Evolutionary conservation across 2,329 filamentous ascomycete species (phyloP), one percentile per base, ranked within the genome.

Genomic region (Aspergillus pseudoviridinutans): DNA sequence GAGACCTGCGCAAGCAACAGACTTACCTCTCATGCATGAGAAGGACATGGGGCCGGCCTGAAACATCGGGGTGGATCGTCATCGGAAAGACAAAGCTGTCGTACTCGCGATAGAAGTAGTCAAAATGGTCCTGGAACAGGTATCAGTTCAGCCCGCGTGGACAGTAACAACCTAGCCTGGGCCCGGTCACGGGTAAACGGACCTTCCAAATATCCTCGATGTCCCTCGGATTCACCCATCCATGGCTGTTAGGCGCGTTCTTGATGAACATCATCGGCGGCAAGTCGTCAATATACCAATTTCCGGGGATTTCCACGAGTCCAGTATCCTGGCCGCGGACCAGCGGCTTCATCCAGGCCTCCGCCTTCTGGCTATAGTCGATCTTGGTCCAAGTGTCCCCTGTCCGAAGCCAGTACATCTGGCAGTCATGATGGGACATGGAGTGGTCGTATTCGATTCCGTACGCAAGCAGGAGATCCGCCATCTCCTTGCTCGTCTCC

Each of bases 71-170:
- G 70, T 91, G 88, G 38, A 91, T 87, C 0, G 88, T 91, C 72
- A 91, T 88, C 0, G 89, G 88, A 64, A 91, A 91, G 53, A 90
- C 82, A 60, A 91, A 91, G 64, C 89, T 86, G 64, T 91, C 87
- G 61, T 90, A 87, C 71, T 91, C 87, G 28, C 87, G 79, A 69
- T 91, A 91, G 66, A 89, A 90, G 72, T 90, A 87, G 63, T 83
- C 79, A 58, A 86, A 84, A 55, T 83, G 79, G 60, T 85, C 83
- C 72, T 91, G 64, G 4, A 14, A 12, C 4, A 25, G 4, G 7
- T 8, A 53, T n/a, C n/a, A 50, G 28, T 27, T 46, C 28, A 10
- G 29, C 42, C 32, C 14, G 87, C 82, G 58, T 88, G 28, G 8
- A n/a, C 22, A 25, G 47, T 10, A 29, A 42, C 9, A 29, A 4